phyloP scores from a whole-genome alignment of 208 protist genomes.

The Leishmania gerbilli region DNA sequence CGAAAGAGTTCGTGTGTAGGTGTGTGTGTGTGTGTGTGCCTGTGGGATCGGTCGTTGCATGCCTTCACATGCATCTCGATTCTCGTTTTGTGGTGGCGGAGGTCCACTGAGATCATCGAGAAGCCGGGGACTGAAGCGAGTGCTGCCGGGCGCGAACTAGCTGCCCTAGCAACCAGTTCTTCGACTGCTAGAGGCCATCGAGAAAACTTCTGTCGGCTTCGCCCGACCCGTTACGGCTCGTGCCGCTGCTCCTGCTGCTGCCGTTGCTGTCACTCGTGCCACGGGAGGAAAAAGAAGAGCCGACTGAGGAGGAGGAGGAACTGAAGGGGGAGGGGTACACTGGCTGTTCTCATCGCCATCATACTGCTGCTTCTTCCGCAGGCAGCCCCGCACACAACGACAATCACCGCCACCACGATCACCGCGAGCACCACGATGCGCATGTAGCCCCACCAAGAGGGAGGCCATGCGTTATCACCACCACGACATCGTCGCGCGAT shows the following conservation, averaged over 20 bases:
- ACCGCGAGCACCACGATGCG: conserved; percentile 20
- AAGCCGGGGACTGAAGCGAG: background rate
- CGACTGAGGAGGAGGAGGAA: background rate
- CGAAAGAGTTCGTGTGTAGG: background rate
- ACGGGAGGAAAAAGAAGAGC: background rate
- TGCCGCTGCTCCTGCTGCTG: background rate
- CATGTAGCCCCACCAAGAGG: conserved; percentile 17
- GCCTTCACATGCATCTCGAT: background rate
- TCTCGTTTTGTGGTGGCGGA: background rate
- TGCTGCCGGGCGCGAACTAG: background rate
- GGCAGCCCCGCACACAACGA: background rate
- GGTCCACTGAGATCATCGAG: background rate
- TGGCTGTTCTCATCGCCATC: no score
- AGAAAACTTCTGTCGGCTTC: background rate
- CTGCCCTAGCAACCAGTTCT: background rate
- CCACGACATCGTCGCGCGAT: background rate
- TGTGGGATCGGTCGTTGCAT: background rate
- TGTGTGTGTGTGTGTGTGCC: background rate
- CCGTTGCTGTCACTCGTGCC: background rate
- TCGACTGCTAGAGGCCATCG: background rate
- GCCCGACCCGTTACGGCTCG: background rate
- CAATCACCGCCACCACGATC: background rate
- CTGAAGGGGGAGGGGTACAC: no score
- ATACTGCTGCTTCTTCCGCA: background rate
- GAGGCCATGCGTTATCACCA: background rate